Base-by-base conservation (phyloP, 169 alveolate genomes). In the Plasmodium chabaudi region DNA sequence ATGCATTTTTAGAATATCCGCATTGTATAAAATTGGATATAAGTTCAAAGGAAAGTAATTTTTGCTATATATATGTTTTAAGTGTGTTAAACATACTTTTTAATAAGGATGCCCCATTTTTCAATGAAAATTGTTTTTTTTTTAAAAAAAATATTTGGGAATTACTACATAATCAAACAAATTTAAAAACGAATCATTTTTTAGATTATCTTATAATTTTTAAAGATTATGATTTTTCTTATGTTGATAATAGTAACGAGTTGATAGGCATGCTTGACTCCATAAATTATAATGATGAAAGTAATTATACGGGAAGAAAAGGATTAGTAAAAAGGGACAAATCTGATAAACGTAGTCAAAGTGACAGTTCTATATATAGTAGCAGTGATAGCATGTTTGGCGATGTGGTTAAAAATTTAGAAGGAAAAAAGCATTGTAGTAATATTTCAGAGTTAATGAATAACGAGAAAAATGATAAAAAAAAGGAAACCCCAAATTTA, bases 101-200 rank as follows among this genome's bases (percentile, higher is more conserved):
- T 63, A 77, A 77, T 69, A 77, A 77, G 46, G 47, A 64, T 27
- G 55, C 42, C 19, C 39, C 53, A 25, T 49, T 77, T 27, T 77
- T 77, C 53, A 65, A 55, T 39, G 79, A 77, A 27, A 77, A 77
- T 64, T 77, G 88, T 63, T 77, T 77, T 64, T 77, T 77, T 63
- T 65, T 77, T 77, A 77, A 77, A 47, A 63, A 64, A 15, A 64
- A 42, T 53, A 19, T 77, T 46, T 77, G 88, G 88, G 61, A 64
- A 19, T 56, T 77, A 77, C 27, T 77, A 21, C 88, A 77, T 56
- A 77, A 77, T 7, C 70, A 68, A 49, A 51, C 88, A 1, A 77
- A 77, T 51, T 34, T 77, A 21, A 77, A 64, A 57, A 77, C 77
- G 0, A 53, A 64, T 68, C 42, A 65, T 49, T 77, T 77, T 77